Evolutionary conservation across 495 filamentous ascomycete genomes (phyloP), one percentile per base, ranked within the genome.

Genomic region (Annulohypoxylon bovei): DNA sequence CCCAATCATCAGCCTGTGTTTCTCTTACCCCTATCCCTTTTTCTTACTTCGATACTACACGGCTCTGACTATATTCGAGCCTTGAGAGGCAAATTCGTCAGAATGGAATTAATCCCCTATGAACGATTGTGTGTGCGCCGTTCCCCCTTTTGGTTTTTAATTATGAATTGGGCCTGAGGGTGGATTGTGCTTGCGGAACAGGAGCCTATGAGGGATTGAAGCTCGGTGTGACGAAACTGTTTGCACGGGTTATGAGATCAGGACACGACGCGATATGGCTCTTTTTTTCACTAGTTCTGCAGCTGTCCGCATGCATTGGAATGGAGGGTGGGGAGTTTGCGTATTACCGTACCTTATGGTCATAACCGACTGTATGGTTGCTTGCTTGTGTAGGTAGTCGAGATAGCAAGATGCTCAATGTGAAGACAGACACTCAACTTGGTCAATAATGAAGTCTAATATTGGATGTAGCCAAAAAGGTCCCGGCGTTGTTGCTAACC

Each of bases 211-310:
- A 52, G 53, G 53, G 30, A 56, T 25, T 63, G 53, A 16, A 42
- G 55, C 11, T 54, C n/a, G 59, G 46, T 60, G 54, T 59, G 70
- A 65, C 16, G 65, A 72, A 55, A 50, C 60, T 58, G 40, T 32
- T 64, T 63, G 70, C 60, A 72, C 49, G 70, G 70, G 25, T 57
- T 68, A 72, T 37, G 70, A 71, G 59, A 61, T 68, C 61, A 65
- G 61, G 70, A 65, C 42, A 68, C 64, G 62, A 71, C 55, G 65
- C 32, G 65, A 68, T 58, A 67, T 67, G 69, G 27, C 54, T 47
- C 44, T 65, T 40, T 66, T 66, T 61, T 70, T 65, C 60, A 32
- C 27, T 54, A 47, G 50, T 62, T 55, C 27, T 44, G 66, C 66
- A 52, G 57, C 46, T 55, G 46, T 60, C 33, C 63, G 63, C 68